Evolutionary conservation across 2,329 filamentous ascomycete genomes (phyloP).

Genomic region (Fusarium duplospermum): DNA sequence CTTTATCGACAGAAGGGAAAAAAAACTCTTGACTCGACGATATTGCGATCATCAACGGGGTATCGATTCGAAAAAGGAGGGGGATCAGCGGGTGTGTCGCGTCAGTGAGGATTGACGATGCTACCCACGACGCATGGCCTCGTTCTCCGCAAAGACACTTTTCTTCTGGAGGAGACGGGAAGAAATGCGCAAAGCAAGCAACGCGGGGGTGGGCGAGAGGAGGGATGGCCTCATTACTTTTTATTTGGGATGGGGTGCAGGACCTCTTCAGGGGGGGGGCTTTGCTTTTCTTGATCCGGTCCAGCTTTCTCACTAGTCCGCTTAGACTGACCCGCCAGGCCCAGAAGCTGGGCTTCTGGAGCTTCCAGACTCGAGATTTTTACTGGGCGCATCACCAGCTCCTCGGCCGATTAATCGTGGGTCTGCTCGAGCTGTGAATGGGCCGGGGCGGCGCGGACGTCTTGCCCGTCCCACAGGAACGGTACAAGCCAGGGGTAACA

Average conservation of each 20-base stretch:
- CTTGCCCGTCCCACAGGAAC: conserved; percentile 1
- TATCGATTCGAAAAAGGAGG: not conserved
- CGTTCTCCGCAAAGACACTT: not conserved
- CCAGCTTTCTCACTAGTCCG: not conserved
- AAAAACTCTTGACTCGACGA: not conserved
- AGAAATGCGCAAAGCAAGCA: conserved; percentile 7
- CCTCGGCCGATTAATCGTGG: conserved; percentile 9
- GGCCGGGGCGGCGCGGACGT: not conserved
- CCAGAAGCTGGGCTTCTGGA: not conserved
- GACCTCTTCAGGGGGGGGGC: conserved; percentile 26
- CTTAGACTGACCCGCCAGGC: conserved; percentile 9
- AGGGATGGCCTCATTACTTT: conserved; percentile 24
- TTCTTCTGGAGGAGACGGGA: not conserved
- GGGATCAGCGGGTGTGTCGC: conserved; percentile 6
- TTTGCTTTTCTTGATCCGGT: conserved; percentile 13
- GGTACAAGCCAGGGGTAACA: not conserved
- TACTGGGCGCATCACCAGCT: conserved; percentile 2
- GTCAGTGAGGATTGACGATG: conserved; percentile 24
- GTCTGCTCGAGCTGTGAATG: not conserved
- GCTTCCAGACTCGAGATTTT: not conserved
- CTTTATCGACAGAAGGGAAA: not conserved
- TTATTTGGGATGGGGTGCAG: conserved; percentile 24
- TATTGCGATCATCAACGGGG: conserved; percentile 9
- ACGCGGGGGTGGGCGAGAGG: conserved; percentile 36
- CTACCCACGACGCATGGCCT: conserved; percentile 32